Base-by-base conservation (phyloP, 768 basidiomycete genomes). In the Heimioporus sp. region DNA sequence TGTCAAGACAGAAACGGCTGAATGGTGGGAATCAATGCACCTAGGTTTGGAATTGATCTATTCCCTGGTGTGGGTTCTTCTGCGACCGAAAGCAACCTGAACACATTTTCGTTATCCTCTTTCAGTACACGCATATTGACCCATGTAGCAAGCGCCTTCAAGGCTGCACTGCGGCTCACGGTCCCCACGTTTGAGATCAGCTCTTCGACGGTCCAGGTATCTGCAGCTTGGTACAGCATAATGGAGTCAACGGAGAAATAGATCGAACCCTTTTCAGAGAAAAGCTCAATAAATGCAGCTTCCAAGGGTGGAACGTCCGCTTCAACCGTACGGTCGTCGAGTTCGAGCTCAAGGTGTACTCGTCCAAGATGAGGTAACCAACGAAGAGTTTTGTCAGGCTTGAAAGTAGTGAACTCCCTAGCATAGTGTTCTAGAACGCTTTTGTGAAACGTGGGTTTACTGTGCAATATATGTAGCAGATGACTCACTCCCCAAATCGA, bases 281-380 rank as follows among this genome's bases (percentile, higher is more conserved):
- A 97, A 4, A 92, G 73, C 59, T 95, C 92, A 44, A 95, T 84
- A 53, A 96, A 82, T 1, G 92, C 88, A 10, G 96, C 97, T 65
- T 98, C 95, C 17, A 98, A 69, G 0, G 94, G 92, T 2, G 85
- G 83, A 4, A 91, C 92, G 39, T 92, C 85, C 4, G 81, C 81
- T 19, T 82, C 80, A 32, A 97, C 53, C 5, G 73, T 82, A 12
- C 92, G 85, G 65, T 98, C 96, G 60, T 85, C 78, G 3, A 98
- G 76, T 61, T 92, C 83, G 8, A 98, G 72, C 48, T 91, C 85
- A 46, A 99, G 67, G 34, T 82, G 77, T 36, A 96, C 82, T 2
- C 85, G 90, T 0, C 97, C 96, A 12, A 97, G 80, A 63, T 95
- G 88, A 10, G 92, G 87, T 7, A 98, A 67, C 88, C 92, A 98